Percentiles rank a stretch among this genome's conserved stretches.
These are phyloP conservation scores for Gossypium longicalyx DNA, from an alignment of 345 rosid species.

Conservation along the genomic window DNA sequence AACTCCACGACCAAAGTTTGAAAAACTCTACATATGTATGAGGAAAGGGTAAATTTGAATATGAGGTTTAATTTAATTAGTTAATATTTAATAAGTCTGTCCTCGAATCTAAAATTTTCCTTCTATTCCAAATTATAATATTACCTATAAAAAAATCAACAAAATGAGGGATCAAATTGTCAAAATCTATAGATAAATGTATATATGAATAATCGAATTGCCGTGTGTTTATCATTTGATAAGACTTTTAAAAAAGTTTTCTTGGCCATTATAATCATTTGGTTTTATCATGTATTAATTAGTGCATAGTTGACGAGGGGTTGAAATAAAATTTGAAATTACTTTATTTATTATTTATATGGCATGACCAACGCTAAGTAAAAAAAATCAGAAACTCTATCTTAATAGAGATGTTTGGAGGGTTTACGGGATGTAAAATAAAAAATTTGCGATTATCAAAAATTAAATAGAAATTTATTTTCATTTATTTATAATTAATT, in stretches of 20 bases:
- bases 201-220: not conserved
- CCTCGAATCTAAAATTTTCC: not conserved
- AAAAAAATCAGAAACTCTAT: too few relatives aligned
- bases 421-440: too few relatives aligned
- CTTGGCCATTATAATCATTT: not conserved
- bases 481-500: too few relatives aligned
- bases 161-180: not conserved
- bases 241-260: not conserved
- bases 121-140: too few relatives aligned
- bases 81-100: not conserved
- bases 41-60: too few relatives aligned
- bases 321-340: not conserved
- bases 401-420: rapidly evolving
- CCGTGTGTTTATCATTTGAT: not conserved
- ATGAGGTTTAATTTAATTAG: too few relatives aligned
- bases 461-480: too few relatives aligned
- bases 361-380: not conserved
- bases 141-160: not conserved
- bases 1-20: too few relatives aligned
- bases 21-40: too few relatives aligned
- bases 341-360: not conserved
- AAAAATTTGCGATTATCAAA: too few relatives aligned
- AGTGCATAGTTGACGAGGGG: not conserved
- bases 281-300: not conserved
- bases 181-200: not conserved